Conservation (phyloP, 164 flowering plant species). For the Vitis rotundifolia region DNA sequence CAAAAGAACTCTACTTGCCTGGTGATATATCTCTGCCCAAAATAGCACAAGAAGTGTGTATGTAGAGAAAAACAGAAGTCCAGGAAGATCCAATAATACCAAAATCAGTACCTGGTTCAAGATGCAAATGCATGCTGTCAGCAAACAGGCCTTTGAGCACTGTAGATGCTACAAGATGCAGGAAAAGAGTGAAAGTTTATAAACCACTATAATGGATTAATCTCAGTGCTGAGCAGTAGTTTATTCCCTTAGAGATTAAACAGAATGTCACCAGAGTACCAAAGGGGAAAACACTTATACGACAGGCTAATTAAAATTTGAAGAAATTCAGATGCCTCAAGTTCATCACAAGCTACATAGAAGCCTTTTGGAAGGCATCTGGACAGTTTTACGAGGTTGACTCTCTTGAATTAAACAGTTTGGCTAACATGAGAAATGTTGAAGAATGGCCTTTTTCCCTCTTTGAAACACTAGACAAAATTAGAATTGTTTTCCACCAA, state of each 20-base stretch:
- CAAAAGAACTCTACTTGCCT: conserved; percentile 50
- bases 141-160: conserved; percentile 2
- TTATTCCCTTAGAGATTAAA: not conserved
- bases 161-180: not conserved
- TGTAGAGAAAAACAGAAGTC: conserved; percentile 87
- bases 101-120: conserved; percentile 62
- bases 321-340: not conserved
- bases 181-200: not conserved
- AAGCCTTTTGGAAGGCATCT: not conserved
- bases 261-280: no score
- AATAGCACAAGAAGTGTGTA: conserved; percentile 93
- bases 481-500: no score
- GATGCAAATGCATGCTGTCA: conserved; percentile 13
- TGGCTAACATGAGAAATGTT: no score
- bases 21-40: conserved; percentile 99
- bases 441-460: no score
- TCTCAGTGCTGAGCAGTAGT: not conserved
- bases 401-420: not conserved
- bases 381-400: not conserved
- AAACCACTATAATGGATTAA: not conserved
- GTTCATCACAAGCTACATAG: not conserved
- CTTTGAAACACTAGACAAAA: no score
- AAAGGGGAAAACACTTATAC: not conserved
- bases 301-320: not conserved
- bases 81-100: conserved; percentile 80